phyloP scores from a whole-genome alignment of 108 stramenopile species.

The Pelagomonas calceolata region DNA sequence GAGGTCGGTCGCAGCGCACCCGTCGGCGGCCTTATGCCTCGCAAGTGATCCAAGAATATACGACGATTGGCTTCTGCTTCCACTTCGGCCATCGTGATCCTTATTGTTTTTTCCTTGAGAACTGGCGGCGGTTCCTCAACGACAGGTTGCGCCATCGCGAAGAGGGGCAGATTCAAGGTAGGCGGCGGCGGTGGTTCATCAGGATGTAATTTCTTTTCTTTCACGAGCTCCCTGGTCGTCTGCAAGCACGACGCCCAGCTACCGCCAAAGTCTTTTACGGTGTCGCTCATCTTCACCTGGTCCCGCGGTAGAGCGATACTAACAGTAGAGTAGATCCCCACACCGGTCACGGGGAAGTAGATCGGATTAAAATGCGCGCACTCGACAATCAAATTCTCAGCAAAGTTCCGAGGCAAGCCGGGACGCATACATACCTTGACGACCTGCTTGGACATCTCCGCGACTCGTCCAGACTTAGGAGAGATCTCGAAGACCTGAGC shows the following conservation, averaged over 20 bases:
- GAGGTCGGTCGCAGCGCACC: not conserved
- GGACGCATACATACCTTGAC: conserved; percentile 32
- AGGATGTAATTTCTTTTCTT: not conserved
- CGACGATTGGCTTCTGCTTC: conserved; percentile 43
- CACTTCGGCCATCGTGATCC: conserved; percentile 11
- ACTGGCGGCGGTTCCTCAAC: no score
- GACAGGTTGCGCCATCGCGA: not conserved
- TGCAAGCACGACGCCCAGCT: not conserved
- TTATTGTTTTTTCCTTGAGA: no score
- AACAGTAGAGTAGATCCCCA: conserved; percentile 46
- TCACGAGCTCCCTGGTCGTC: not conserved
- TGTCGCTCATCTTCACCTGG: not conserved
- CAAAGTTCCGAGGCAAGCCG: conserved; percentile 24
- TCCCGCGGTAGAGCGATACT: conserved; percentile 37
- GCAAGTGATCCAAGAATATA: conserved; percentile 24
- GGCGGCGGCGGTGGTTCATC: conserved; percentile 1
- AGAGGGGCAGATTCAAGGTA: not conserved
- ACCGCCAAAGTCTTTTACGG: not conserved
- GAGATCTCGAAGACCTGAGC: conserved; percentile 15
- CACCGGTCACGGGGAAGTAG: conserved; percentile 28
- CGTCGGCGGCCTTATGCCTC: conserved; percentile 3
- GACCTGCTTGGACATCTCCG: conserved; percentile 13
- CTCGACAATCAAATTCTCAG: conserved; percentile 30
- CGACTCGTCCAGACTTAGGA: conserved; percentile 27
- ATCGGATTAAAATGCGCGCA: conserved; percentile 52